These are phyloP conservation scores for Marasmius sp. DNA, from an alignment of 1,284 basidiomycete genomes.

Conservation along the genomic window DNA sequence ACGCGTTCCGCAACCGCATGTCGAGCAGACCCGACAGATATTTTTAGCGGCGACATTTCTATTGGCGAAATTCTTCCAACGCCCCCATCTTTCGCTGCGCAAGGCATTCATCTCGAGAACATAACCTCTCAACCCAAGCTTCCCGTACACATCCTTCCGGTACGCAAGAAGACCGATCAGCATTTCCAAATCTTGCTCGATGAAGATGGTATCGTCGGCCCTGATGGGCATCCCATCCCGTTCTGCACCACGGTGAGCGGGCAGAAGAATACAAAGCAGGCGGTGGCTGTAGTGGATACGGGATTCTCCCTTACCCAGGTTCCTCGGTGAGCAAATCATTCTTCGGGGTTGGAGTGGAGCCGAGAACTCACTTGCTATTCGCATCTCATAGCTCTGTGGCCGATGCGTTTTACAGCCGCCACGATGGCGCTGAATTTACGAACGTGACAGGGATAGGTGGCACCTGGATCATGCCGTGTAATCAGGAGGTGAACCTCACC, in stretches of 20 bases:
- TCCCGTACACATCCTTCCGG: conserved; percentile 35
- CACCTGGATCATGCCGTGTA: conserved; percentile 60
- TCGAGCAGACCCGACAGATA: conserved; percentile 35
- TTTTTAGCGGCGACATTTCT: conserved; percentile 46
- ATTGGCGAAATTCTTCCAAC: conserved; percentile 43
- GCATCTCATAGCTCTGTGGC: conserved; percentile 42
- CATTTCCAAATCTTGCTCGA: conserved; percentile 56
- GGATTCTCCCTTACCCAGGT: conserved; percentile 71
- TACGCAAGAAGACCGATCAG: conserved; percentile 35
- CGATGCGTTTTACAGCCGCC: conserved; percentile 53
- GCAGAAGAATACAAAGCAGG: conserved; percentile 39
- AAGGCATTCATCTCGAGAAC: conserved; percentile 29
- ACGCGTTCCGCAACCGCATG: not conserved
- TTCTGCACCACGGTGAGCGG: conserved; percentile 43
- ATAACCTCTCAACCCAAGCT: conserved; percentile 44
- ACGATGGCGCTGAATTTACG: conserved; percentile 49
- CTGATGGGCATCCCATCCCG: conserved; percentile 45
- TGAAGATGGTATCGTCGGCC: conserved; percentile 47
- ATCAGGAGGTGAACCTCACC: conserved; percentile 59
- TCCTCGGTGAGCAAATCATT: conserved; percentile 22
- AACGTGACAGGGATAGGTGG: conserved; percentile 43
- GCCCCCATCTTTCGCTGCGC: not conserved
- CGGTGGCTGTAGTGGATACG: conserved; percentile 63
- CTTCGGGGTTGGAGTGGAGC: not conserved
- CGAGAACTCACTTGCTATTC: not conserved